Evolutionary conservation across 306 rosid genomes (phyloP).

Genomic region (Abrus precatorius): DNA sequence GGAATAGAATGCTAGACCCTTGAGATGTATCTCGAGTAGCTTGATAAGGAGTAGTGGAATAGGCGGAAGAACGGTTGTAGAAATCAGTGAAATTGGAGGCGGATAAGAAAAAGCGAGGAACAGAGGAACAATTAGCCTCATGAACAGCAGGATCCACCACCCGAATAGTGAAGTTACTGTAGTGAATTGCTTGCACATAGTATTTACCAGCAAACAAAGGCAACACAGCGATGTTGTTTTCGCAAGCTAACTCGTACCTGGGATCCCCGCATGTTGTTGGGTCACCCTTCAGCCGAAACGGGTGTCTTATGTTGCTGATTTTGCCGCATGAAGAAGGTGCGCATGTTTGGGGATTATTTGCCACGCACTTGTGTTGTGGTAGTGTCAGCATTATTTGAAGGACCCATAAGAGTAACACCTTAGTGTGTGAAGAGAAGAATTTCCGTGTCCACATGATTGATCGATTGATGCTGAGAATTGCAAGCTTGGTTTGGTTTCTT

Average conservation of each 20-base stretch:
- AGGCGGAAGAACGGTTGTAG: accelerated
- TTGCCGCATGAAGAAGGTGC: constrained; percentile 46
- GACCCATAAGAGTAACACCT: no score
- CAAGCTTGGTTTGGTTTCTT: no score
- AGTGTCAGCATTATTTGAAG: no score
- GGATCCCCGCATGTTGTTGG: constrained; percentile 25
- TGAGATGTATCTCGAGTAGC: no score
- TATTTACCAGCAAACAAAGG: neutral
- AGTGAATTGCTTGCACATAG: constrained; percentile 46
- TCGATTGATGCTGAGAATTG: no score
- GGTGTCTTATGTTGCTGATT: constrained; percentile 44
- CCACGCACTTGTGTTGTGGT: no score
- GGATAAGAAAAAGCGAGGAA: constrained; percentile 38
- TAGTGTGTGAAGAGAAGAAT: no score
- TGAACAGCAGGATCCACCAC: constrained; percentile 16
- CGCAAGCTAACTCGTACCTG: constrained; percentile 31
- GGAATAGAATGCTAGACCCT: no score
- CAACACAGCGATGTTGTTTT: constrained; percentile 14
- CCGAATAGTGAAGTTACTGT: constrained; percentile 47
- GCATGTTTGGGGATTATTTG: neutral
- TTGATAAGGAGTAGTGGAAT: no score
- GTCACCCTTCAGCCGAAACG: constrained; percentile 17
- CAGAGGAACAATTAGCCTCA: constrained; percentile 17
- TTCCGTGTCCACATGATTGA: no score
- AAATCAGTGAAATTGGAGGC: neutral